Percentiles rank a stretch among this genome's conserved stretches.
Evolutionary conservation across 495 filamentous ascomycete species (phyloP).

Genomic region (Aspergillus baeticus): DNA sequence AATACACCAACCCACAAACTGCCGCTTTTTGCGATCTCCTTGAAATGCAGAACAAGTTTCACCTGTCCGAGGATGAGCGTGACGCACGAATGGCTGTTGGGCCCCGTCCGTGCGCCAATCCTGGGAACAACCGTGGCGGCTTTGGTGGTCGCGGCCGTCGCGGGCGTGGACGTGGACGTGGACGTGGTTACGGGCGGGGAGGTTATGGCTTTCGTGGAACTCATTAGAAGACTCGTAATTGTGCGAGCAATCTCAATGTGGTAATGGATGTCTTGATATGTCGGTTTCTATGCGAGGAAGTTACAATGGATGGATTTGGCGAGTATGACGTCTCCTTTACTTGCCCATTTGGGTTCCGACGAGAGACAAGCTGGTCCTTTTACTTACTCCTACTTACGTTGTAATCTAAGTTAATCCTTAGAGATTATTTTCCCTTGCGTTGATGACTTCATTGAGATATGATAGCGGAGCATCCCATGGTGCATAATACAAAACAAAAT

Average conservation of each 20-base stretch:
- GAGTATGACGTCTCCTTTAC: no score
- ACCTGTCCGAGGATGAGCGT: constrained; percentile 66
- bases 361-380: no score
- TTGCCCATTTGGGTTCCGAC: no score
- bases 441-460: background rate
- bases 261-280: no score
- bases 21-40: constrained; percentile 72
- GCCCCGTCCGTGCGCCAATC: constrained; percentile 24
- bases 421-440: background rate
- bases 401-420: background rate
- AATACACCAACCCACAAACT: constrained; percentile 85
- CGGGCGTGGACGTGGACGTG: constrained; percentile 19
- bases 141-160: constrained; percentile 21
- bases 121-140: constrained; percentile 11
- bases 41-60: constrained; percentile 74
- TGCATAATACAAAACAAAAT: no score
- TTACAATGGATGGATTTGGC: no score
- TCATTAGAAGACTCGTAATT: background rate
- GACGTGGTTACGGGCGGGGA: constrained; percentile 19
- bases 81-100: constrained; percentile 42
- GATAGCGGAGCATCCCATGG: no score
- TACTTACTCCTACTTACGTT: background rate
- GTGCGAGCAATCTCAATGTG: no score
- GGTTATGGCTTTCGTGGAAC: constrained; percentile 8
- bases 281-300: no score